A percentile compares a stretch with the other conserved stretches of the same genome.
Evolutionary conservation across 2,329 filamentous ascomycete genomes (phyloP).

Genomic region (Penicillium janthinellum): DNA sequence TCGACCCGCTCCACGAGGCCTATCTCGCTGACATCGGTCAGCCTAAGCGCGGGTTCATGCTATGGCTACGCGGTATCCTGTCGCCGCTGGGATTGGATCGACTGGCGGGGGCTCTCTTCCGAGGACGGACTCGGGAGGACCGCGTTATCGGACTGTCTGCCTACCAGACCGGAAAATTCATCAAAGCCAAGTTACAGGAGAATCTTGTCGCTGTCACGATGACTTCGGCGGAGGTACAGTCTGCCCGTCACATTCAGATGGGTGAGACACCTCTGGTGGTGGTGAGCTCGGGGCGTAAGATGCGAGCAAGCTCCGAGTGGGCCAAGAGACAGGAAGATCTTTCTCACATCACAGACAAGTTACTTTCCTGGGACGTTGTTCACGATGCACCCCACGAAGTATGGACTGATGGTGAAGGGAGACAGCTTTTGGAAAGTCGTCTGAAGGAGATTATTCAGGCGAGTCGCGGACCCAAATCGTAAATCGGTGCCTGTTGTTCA

Average conservation of each 20-base stretch:
- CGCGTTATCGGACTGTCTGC: conserved; percentile 79
- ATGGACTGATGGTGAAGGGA: conserved; percentile 75
- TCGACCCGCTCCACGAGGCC: conserved; percentile 89
- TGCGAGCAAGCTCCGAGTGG: conserved; percentile 71
- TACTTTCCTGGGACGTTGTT: conserved; percentile 84
- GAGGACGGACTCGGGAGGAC: conserved; percentile 76
- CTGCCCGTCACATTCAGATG: conserved; percentile 76
- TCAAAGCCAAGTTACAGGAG: conserved; percentile 92
- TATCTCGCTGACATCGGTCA: conserved; percentile 67
- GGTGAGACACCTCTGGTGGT: conserved; percentile 75
- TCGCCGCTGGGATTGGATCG: conserved; percentile 85
- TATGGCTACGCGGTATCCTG: conserved; percentile 84
- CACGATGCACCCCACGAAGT: conserved; percentile 82
- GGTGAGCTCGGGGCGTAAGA: conserved; percentile 76
- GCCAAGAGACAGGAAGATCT: conserved; percentile 82
- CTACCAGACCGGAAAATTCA: conserved; percentile 77
- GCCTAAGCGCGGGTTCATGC: conserved; percentile 72
- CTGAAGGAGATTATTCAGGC: conserved; percentile 65
- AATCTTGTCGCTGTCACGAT: conserved; percentile 83
- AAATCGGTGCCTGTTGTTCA: neutral
- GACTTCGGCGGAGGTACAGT: conserved; percentile 77
- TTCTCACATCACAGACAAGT: conserved; percentile 74
- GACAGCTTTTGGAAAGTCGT: conserved; percentile 75
- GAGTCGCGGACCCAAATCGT: conserved; percentile 7
- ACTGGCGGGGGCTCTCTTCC: conserved; percentile 77